phyloP scores from a whole-genome alignment of 2,329 filamentous ascomycete genomes.

The Fusarium siculi region DNA sequence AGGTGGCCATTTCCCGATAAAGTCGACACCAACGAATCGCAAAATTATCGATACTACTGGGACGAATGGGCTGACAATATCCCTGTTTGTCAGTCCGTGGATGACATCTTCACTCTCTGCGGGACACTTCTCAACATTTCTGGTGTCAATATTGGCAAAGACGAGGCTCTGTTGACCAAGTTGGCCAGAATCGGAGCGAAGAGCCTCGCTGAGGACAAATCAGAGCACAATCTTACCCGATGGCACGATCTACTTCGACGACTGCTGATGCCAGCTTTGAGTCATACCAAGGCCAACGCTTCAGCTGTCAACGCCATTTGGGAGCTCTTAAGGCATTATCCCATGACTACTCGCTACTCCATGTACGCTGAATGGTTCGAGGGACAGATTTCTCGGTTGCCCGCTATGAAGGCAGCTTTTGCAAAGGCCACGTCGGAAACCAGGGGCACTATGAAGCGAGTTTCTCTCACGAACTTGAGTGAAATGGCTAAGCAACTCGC shows the following conservation, averaged over 20 bases:
- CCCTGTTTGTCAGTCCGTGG: constrained; percentile 87
- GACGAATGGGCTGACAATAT: constrained; percentile 97
- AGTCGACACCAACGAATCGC: constrained; percentile 77
- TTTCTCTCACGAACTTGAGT: constrained; percentile 87
- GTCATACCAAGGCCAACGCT: constrained; percentile 85
- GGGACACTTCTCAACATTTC: constrained; percentile 85
- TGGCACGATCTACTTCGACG: constrained; percentile 89
- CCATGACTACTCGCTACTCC: constrained; percentile 80
- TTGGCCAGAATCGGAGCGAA: constrained; percentile 85
- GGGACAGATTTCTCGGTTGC: constrained; percentile 78
- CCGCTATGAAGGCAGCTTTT: constrained; percentile 83
- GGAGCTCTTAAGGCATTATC: constrained; percentile 81
- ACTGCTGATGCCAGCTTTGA: constrained; percentile 87
- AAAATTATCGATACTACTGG: constrained; percentile 95
- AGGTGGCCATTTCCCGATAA: constrained; percentile 88
- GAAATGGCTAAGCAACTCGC: constrained; percentile 89
- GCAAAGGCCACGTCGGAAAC: constrained; percentile 81
- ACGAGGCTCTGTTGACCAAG: constrained; percentile 80
- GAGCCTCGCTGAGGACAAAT: constrained; percentile 76
- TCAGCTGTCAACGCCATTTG: constrained; percentile 88
- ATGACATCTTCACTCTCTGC: constrained; percentile 90
- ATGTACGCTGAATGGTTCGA: constrained; percentile 96
- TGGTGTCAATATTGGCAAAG: constrained; percentile 89
- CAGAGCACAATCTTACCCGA: constrained; percentile 74
- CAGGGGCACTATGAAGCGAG: constrained; percentile 84